Evolutionary conservation across 225 moss, liverwort and hornwort genomes (phyloP).

Genomic region (Physcomitrium patens): DNA sequence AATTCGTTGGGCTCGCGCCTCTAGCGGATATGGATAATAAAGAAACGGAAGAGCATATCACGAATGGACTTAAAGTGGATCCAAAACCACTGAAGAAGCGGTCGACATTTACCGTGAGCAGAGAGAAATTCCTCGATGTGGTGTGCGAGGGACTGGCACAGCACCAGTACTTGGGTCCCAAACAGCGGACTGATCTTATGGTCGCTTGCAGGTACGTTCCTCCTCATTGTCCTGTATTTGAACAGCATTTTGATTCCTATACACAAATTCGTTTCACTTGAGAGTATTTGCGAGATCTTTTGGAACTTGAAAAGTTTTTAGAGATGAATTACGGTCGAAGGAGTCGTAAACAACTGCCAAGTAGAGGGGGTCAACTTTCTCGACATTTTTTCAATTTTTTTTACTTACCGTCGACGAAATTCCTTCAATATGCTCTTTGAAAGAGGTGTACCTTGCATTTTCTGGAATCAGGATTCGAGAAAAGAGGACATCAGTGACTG

Average conservation of each 20-base stretch:
- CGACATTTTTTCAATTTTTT: background rate
- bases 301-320: background rate
- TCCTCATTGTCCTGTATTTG: background rate
- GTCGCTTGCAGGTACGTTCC: constrained; percentile 78
- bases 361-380: constrained; percentile 1
- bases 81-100: constrained; percentile 75
- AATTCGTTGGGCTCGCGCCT: constrained; percentile 55
- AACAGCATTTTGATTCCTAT: background rate
- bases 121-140: constrained; percentile 83
- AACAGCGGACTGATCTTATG: constrained; percentile 83
- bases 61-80: constrained; percentile 46
- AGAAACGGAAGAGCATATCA: constrained; percentile 37
- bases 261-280: background rate
- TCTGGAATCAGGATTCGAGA: constrained; percentile 69
- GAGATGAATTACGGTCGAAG: constrained; percentile 2
- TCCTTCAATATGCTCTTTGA: too few relatives aligned
- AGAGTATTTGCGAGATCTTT: background rate
- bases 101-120: constrained; percentile 71
- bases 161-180: constrained; percentile 94
- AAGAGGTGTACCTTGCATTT: background rate
- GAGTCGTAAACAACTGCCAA: background rate
- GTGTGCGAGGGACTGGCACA: constrained; percentile 78
- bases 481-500: constrained; percentile 86
- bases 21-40: constrained; percentile 44
- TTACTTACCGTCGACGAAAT: too few relatives aligned